phyloP scores from a whole-genome alignment of 2,329 filamentous ascomycete species.

The Fusarium mexicanum region DNA sequence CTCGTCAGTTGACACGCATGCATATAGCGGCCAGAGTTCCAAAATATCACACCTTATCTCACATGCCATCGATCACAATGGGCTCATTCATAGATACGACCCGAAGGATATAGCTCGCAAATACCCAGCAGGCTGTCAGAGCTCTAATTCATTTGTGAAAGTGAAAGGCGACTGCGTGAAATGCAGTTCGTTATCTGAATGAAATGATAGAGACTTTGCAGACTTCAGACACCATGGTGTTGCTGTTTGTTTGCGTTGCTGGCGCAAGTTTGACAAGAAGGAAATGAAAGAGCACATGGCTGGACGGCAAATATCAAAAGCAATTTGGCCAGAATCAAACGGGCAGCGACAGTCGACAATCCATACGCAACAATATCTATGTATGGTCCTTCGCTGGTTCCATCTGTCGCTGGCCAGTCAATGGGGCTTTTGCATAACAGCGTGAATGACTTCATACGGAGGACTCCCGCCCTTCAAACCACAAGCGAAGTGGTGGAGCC shows the following conservation, averaged over 20 bases:
- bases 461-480: no score
- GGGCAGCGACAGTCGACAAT: background rate
- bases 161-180: background rate
- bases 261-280: background rate
- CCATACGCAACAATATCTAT: background rate
- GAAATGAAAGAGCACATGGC: background rate
- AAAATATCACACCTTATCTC: background rate
- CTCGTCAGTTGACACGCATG: fast-evolving
- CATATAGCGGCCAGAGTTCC: fast-evolving
- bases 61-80: background rate
- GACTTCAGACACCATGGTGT: fast-evolving
- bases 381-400: background rate
- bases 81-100: fast-evolving
- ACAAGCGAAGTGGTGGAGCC: no score
- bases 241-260: background rate
- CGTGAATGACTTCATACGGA: no score
- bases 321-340: background rate
- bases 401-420: background rate
- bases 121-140: background rate
- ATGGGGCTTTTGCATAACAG: no score
- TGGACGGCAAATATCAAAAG: background rate
- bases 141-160: fast-evolving
- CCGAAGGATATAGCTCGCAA: fast-evolving
- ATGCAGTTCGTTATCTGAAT: background rate
- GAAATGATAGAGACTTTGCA: background rate